Conservation (phyloP, 345 rosid genomes). For the Sisymbrium irio region DNA sequence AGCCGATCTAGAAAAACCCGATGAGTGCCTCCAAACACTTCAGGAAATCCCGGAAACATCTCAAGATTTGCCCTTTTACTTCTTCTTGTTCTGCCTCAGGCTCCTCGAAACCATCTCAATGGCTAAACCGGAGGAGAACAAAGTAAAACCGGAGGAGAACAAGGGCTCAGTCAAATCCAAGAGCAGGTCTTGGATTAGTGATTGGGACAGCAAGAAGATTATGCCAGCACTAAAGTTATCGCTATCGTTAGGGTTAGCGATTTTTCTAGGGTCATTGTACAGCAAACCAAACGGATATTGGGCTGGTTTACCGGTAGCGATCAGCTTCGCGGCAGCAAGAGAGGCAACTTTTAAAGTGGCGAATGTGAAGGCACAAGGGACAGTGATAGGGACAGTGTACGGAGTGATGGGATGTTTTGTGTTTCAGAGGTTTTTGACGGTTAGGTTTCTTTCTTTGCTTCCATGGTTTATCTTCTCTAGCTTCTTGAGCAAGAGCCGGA, state of each 20-base stretch:
- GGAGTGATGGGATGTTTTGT: slow-evolving; percentile 84
- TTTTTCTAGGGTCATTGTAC: slow-evolving; percentile 60
- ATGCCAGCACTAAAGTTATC: slow-evolving; percentile 63
- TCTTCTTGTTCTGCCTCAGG: slow-evolving; percentile 77
- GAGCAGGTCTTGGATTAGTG: slow-evolving; percentile 16
- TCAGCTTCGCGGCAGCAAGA: slow-evolving; percentile 59
- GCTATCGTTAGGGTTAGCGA: slow-evolving; percentile 65
- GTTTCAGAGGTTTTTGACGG: slow-evolving; percentile 55
- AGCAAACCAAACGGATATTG: slow-evolving; percentile 72
- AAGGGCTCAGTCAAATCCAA: slow-evolving; percentile 19
- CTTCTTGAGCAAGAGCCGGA: slow-evolving; percentile 60
- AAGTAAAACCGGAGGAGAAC: slow-evolving; percentile 30
- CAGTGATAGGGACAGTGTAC: slow-evolving; percentile 83
- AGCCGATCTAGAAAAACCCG: slow-evolving; percentile 40
- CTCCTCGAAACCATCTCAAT: slow-evolving; percentile 46
- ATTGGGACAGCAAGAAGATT: slow-evolving; percentile 40
- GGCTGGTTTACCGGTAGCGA: slow-evolving; percentile 80
- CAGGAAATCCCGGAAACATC: slow-evolving; percentile 43
- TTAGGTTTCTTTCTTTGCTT: slow-evolving; percentile 72
- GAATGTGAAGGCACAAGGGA: slow-evolving; percentile 85
- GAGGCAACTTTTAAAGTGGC: slow-evolving; percentile 81
- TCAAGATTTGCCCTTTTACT: slow-evolving; percentile 59
- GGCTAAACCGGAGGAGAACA: slow-evolving; percentile 31
- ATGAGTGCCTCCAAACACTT: slow-evolving; percentile 46
- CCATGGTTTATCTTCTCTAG: slow-evolving; percentile 84